A percentile compares a stretch with the other conserved stretches of the same genome.
Conservation (phyloP, 495 filamentous ascomycete genomes). For the Trichoderma parareesei region DNA sequence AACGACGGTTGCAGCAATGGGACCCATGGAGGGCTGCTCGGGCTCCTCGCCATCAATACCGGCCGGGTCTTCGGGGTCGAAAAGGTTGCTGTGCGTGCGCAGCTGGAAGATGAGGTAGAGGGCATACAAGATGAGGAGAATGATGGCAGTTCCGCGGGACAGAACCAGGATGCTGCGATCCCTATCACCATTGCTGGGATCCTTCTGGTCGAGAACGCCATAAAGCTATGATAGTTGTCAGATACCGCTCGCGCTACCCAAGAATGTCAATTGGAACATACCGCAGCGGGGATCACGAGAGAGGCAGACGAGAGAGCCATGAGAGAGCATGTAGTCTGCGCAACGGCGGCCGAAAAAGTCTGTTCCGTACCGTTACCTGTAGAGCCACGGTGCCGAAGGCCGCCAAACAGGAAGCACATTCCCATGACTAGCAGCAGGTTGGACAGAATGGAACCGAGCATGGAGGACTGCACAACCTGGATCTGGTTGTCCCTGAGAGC, state of each 20-base stretch:
- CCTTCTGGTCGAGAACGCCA: constrained; percentile 31
- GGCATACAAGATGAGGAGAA: constrained; percentile 80
- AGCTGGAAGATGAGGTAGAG: constrained; percentile 91
- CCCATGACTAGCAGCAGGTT: constrained; percentile 93
- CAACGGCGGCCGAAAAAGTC: constrained; percentile 75
- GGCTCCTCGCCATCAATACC: constrained; percentile 24
- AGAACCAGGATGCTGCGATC: constrained; percentile 65
- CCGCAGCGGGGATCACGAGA: constrained; percentile 83
- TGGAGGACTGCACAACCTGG: constrained; percentile 91
- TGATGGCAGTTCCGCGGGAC: constrained; percentile 84
- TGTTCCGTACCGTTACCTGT: constrained; percentile 50
- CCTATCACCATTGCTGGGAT: constrained; percentile 31
- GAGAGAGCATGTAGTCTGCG: constrained; percentile 90
- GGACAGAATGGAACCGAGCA: constrained; percentile 94
- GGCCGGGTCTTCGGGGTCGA: constrained; percentile 54
- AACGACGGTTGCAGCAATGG: constrained; percentile 62
- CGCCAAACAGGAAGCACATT: constrained; percentile 92
- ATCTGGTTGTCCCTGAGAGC: constrained; percentile 80
- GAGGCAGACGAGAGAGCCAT: constrained; percentile 90
- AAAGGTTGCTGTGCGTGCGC: constrained; percentile 68
- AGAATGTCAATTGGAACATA: constrained; percentile 38
- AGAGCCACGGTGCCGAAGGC: constrained; percentile 47
- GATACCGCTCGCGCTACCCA: background rate
- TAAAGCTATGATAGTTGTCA: constrained; percentile 27
- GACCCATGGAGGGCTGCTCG: constrained; percentile 51